Percentiles rank a stretch among this genome's conserved stretches.
Evolutionary conservation across 192 early-diverging fungal species (phyloP).

Genomic region (Coemansia sp.): DNA sequence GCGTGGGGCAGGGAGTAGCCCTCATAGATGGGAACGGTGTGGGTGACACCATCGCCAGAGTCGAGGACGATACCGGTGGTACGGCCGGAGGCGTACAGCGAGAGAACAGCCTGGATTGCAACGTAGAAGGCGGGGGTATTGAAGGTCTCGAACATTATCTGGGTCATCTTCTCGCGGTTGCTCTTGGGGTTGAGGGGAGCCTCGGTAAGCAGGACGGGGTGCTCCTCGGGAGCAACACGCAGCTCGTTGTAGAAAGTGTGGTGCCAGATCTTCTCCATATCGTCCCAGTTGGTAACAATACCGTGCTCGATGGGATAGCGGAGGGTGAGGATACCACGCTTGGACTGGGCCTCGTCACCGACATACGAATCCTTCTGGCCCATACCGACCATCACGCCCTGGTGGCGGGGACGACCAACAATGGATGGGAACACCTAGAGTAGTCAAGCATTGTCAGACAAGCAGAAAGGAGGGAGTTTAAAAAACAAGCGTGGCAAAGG

Average conservation of each 20-base stretch:
- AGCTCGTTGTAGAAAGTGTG: slow-evolving; percentile 98
- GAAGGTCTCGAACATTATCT: slow-evolving; percentile 99
- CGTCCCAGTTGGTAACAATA: slow-evolving; percentile 92
- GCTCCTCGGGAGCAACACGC: slow-evolving; percentile 96
- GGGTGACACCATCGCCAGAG: slow-evolving; percentile 97
- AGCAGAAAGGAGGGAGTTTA: slow-evolving; percentile 6
- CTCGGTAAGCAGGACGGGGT: slow-evolving; percentile 96
- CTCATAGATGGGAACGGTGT: slow-evolving; percentile 98
- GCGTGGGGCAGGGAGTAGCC: slow-evolving; percentile 95
- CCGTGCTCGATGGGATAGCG: slow-evolving; percentile 91
- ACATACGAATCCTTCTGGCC: slow-evolving; percentile 90
- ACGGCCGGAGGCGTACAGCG: slow-evolving; percentile 95
- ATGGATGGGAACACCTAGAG: slow-evolving; percentile 74
- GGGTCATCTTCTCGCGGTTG: slow-evolving; percentile 99
- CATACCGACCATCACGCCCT: slow-evolving; percentile 90
- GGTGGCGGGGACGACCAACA: slow-evolving; percentile 84
- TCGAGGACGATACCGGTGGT: slow-evolving; percentile 98
- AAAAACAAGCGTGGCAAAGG: neutral
- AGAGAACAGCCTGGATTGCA: slow-evolving; percentile 93
- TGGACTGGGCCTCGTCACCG: slow-evolving; percentile 89
- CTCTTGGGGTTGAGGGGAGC: slow-evolving; percentile 97
- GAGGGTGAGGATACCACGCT: slow-evolving; percentile 85
- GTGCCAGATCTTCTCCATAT: slow-evolving; percentile 97
- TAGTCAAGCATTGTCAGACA: slow-evolving; percentile 7
- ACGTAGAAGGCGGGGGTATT: slow-evolving; percentile 97